A percentile compares a stretch with the other conserved stretches of the same genome.
Conservation (phyloP, 2,329 filamentous ascomycete species). For the Claviceps humidiphila region DNA sequence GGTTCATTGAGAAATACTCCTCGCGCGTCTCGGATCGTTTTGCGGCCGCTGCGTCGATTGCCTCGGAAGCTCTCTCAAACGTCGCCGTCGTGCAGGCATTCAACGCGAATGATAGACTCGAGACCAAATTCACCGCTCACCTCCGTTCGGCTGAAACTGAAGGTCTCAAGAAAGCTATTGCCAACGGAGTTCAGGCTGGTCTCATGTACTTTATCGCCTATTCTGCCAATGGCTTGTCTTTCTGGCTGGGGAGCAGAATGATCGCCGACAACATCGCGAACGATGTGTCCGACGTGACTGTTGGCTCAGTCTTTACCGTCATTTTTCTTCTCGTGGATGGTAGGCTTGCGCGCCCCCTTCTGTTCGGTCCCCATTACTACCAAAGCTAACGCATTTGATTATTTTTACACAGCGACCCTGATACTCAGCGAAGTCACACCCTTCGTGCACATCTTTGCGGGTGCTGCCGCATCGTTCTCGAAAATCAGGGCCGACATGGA, state of each 20-base stretch:
- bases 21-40: constrained; percentile 30
- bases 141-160: constrained; percentile 31
- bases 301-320: constrained; percentile 39
- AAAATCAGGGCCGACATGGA: constrained; percentile 42
- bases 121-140: constrained; percentile 24
- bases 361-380: too few species aligned
- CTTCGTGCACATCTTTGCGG: constrained; percentile 42
- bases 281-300: constrained; percentile 21
- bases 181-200: constrained; percentile 44
- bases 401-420: background rate
- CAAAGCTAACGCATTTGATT: background rate
- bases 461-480: constrained; percentile 39
- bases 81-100: constrained; percentile 29
- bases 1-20: constrained; percentile 34
- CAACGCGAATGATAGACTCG: constrained; percentile 36
- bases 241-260: constrained; percentile 46
- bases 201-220: constrained; percentile 55
- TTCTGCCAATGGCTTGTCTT: constrained; percentile 49
- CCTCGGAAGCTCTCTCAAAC: constrained; percentile 40
- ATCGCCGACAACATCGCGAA: constrained; percentile 20
- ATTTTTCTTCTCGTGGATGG: constrained; percentile 41
- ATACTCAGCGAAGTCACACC: constrained; percentile 45
- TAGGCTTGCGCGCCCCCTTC: constrained; percentile 7
- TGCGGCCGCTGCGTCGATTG: constrained; percentile 38
- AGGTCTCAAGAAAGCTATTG: constrained; percentile 42